Evolutionary conservation across 441 rosid genomes (phyloP), one percentile per base, ranked within the genome.

Genomic region (Adansonia gregorii): DNA sequence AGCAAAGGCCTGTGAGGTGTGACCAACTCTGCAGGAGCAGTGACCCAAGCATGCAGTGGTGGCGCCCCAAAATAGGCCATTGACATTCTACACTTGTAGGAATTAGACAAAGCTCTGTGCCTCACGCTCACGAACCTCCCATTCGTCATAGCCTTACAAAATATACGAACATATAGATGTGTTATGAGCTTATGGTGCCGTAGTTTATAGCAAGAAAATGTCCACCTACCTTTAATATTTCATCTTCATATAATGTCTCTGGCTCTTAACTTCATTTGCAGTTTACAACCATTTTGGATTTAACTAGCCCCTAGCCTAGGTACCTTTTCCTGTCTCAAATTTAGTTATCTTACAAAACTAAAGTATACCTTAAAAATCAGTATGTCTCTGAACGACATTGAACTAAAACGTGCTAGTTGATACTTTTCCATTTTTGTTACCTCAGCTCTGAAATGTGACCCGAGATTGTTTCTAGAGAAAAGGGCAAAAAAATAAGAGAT

Each of bases 21-120:
- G 67, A 84, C 68, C 86, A 91, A 74, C 67, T 85, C 85, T 1
- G 83, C 80, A 0, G 82, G 86, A 2, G 89, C 78, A 0, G 76
- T 67, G 72, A 95, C 87, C 72, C 19, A 24, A 0, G 91, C 82
- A 1, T 83, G 75, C 0, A 86, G 91, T 0, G 97, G 85, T 0
- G 99, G 99, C 45, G 92, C 99, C 2, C 88, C 98, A 20, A 95
- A 93, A 74, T 83, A 95, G 3, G 93, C 95, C 80, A 91, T 87
- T 8, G 98, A 95, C 82, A 90, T 77, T 41, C 99, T 91, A 2
- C 90, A 66, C 86, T 81, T 77, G 71, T 63, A 11, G 0, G 89
- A 78, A 71, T 79, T 84, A 24, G 88, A 85, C 24, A 95, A 6
- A 0, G 85, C 99, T 72, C 98, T 89, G 70, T 95, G 99, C 78